Evolutionary conservation across 768 basidiomycete species (phyloP).

Genomic region (Termitomyces sp.): DNA sequence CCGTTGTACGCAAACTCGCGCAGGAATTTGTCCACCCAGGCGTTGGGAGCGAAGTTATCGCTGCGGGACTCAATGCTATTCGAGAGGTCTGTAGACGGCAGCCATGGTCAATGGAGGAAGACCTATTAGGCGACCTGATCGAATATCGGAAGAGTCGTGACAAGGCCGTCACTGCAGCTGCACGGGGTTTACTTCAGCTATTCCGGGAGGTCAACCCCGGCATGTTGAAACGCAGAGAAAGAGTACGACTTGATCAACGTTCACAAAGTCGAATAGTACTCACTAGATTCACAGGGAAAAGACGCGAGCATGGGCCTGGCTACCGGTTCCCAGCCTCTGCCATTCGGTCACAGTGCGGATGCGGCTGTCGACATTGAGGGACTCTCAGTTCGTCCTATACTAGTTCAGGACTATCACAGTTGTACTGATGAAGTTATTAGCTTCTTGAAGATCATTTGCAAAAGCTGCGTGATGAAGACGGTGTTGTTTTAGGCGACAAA

Average conservation of each 20-base stretch:
- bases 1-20: constrained; percentile 88
- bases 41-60: constrained; percentile 91
- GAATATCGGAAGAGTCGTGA: constrained; percentile 96
- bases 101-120: constrained; percentile 97
- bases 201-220: constrained; percentile 97
- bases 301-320: constrained; percentile 76
- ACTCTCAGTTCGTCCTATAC: constrained; percentile 58
- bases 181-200: constrained; percentile 81
- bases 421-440: constrained; percentile 33
- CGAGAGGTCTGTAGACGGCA: constrained; percentile 93
- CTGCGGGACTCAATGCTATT: constrained; percentile 95
- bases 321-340: constrained; percentile 61
- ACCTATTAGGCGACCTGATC: constrained; percentile 85
- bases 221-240: constrained; percentile 84
- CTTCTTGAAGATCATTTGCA: constrained; percentile 86
- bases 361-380: constrained; percentile 88
- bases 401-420: neutral
- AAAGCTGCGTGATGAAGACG: constrained; percentile 63
- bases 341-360: constrained; percentile 77
- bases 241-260: constrained; percentile 42
- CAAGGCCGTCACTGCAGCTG: constrained; percentile 88
- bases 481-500: constrained; percentile 41
- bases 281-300: constrained; percentile 63
- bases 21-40: constrained; percentile 98
- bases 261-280: neutral